A percentile compares a stretch with the other conserved stretches of the same genome.
Evolutionary conservation across 495 filamentous ascomycete species (phyloP).

Genomic region (Saxophila tyrrhenica): DNA sequence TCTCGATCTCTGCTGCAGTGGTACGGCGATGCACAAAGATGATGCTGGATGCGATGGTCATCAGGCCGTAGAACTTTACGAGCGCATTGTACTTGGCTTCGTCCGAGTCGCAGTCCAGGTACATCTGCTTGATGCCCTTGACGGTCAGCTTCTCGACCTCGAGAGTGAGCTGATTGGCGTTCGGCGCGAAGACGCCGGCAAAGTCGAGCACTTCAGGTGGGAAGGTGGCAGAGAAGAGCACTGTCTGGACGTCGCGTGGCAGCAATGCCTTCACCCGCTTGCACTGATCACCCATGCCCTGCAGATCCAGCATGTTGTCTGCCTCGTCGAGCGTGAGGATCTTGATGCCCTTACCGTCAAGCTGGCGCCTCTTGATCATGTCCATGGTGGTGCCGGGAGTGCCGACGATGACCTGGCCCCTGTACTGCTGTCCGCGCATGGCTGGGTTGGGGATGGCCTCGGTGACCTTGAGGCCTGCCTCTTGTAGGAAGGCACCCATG

Average conservation of each 20-base stretch:
- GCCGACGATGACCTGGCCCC: slow-evolving; percentile 71
- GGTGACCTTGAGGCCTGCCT: slow-evolving; percentile 44
- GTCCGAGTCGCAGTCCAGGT: slow-evolving; percentile 75
- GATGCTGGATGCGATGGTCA: slow-evolving; percentile 92
- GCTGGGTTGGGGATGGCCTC: slow-evolving; percentile 70
- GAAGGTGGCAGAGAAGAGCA: slow-evolving; percentile 96
- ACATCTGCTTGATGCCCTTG: slow-evolving; percentile 93
- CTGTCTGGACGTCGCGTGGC: slow-evolving; percentile 60
- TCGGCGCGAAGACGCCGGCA: slow-evolving; percentile 66
- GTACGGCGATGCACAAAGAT: slow-evolving; percentile 88
- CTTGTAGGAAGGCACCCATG: slow-evolving; percentile 66
- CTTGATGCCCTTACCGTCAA: slow-evolving; percentile 36
- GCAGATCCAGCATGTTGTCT: slow-evolving; percentile 55
- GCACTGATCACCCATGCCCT: slow-evolving; percentile 91
- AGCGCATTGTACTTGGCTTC: slow-evolving; percentile 77
- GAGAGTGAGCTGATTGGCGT: slow-evolving; percentile 78
- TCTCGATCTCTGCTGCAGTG: slow-evolving; percentile 71
- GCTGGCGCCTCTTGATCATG: slow-evolving; percentile 52
- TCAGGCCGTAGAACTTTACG: slow-evolving; percentile 82
- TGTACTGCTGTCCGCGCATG: slow-evolving; percentile 47
- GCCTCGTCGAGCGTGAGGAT: slow-evolving; percentile 45
- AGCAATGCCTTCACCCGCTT: slow-evolving; percentile 75
- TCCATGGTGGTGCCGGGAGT: slow-evolving; percentile 92
- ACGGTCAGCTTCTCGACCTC: slow-evolving; percentile 86
- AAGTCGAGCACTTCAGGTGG: slow-evolving; percentile 71